These are phyloP conservation scores for Salix udensis DNA, from an alignment of 345 rosid genomes.

Conservation along the genomic window DNA sequence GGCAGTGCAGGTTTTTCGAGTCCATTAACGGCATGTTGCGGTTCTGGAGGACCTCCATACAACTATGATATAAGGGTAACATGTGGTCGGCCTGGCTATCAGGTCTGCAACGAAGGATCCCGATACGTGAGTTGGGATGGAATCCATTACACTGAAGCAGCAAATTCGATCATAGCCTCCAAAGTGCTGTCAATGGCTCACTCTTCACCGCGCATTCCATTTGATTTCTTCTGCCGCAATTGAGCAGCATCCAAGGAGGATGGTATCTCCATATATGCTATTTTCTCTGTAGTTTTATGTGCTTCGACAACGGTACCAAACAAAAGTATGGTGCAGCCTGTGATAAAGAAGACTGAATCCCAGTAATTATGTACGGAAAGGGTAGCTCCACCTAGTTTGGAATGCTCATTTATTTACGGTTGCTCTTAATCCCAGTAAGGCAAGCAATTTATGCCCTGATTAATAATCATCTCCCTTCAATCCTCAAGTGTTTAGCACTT, in stretches of 20 bases:
- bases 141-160: constrained; percentile 74
- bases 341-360: too few relatives aligned
- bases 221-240: constrained; percentile 52
- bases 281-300: too few relatives aligned
- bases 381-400: too few relatives aligned
- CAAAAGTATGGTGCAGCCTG: background rate
- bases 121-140: constrained; percentile 68
- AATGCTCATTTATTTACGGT: background rate
- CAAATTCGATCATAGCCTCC: constrained; percentile 55
- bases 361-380: too few relatives aligned
- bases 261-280: background rate
- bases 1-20: constrained; percentile 51
- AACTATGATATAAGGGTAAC: constrained; percentile 59
- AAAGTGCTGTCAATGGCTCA: constrained; percentile 54
- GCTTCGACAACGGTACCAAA: background rate
- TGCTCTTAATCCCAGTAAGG: background rate
- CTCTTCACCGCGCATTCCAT: constrained; percentile 46
- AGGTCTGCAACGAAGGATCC: constrained; percentile 47
- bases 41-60: constrained; percentile 83
- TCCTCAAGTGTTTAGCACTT: background rate
- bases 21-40: constrained; percentile 82
- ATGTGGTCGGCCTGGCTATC: constrained; percentile 53
- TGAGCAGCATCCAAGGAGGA: background rate
- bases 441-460: background rate
- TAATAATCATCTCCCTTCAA: background rate